Evolutionary conservation across 768 basidiomycete species (phyloP).

Genomic region (Trametes coccinea): DNA sequence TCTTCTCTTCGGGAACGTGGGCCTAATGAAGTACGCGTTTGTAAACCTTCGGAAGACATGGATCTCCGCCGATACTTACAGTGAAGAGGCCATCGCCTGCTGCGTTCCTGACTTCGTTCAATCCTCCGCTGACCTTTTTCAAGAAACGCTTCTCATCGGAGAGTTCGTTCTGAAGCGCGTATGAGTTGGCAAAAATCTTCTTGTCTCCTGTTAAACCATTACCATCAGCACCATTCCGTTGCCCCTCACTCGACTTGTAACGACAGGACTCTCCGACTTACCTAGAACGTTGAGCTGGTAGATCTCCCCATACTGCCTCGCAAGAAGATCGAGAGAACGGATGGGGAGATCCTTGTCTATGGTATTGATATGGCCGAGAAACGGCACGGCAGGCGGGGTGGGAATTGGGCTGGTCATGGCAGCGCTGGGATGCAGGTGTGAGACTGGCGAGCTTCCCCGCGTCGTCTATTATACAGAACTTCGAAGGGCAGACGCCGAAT

Average conservation of each 20-base stretch:
- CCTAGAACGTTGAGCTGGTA: slow-evolving; percentile 41
- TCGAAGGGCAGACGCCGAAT: no score
- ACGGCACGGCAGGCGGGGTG: slow-evolving; percentile 41
- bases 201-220: slow-evolving; percentile 27
- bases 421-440: no score
- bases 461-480: neutral
- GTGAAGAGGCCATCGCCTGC: slow-evolving; percentile 45
- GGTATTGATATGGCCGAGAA: slow-evolving; percentile 41
- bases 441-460: no score
- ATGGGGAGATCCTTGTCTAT: slow-evolving; percentile 40
- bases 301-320: slow-evolving; percentile 45
- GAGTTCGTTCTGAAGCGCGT: slow-evolving; percentile 41
- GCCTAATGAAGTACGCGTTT: slow-evolving; percentile 22
- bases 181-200: slow-evolving; percentile 34
- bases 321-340: slow-evolving; percentile 36
- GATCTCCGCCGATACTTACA: slow-evolving; percentile 25
- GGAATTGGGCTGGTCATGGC: slow-evolving; percentile 38
- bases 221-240: neutral
- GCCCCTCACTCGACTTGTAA: neutral
- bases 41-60: no score
- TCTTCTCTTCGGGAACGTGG: slow-evolving; percentile 41
- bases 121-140: slow-evolving; percentile 37
- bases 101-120: slow-evolving; percentile 38
- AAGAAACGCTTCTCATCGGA: slow-evolving; percentile 45
- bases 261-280: slow-evolving; percentile 9